These are phyloP conservation scores for Solanum corneliomulleri DNA, from an alignment of 257 asterid species.

Conservation along the genomic window DNA sequence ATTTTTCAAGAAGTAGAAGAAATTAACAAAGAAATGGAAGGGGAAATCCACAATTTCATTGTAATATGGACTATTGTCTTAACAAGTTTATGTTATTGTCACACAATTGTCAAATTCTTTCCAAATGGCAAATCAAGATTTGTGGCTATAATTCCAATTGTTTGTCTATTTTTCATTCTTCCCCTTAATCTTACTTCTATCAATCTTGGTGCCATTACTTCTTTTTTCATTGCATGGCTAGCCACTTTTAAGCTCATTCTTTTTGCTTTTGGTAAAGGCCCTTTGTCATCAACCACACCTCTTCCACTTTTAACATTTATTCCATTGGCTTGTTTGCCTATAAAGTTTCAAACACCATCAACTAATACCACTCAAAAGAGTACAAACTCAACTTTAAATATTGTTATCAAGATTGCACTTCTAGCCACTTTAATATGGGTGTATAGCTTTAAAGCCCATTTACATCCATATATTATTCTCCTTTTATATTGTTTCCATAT, in stretches of 20 bases:
- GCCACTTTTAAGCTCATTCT: constrained; percentile 44
- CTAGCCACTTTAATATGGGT: constrained; percentile 1
- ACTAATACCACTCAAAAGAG: neutral
- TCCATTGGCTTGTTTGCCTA: constrained; percentile 43
- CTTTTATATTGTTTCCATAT: neutral
- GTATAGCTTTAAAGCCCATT: neutral
- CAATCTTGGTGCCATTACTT: constrained; percentile 15
- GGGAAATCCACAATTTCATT: constrained; percentile 30
- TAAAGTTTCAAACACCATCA: constrained; percentile 12
- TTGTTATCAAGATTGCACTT: constrained; percentile 3
- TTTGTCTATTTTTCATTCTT: constrained; percentile 22
- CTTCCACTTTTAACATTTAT: constrained; percentile 28
- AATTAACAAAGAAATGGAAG: constrained; percentile 22
- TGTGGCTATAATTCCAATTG: constrained; percentile 27
- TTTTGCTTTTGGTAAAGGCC: constrained; percentile 37
- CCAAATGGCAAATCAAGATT: constrained; percentile 13
- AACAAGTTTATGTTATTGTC: constrained; percentile 29
- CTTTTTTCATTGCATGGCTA: constrained; percentile 46
- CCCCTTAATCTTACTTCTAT: constrained; percentile 30
- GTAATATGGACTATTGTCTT: constrained; percentile 33
- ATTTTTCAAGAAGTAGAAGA: neutral
- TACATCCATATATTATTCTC: constrained; percentile 16
- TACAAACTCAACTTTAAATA: constrained; percentile 2
- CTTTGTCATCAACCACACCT: constrained; percentile 19
- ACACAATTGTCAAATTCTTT: constrained; percentile 7